Evolutionary conservation across 768 basidiomycete genomes (phyloP), one percentile per base, ranked within the genome.

Genomic region (Calocybe cyanea): DNA sequence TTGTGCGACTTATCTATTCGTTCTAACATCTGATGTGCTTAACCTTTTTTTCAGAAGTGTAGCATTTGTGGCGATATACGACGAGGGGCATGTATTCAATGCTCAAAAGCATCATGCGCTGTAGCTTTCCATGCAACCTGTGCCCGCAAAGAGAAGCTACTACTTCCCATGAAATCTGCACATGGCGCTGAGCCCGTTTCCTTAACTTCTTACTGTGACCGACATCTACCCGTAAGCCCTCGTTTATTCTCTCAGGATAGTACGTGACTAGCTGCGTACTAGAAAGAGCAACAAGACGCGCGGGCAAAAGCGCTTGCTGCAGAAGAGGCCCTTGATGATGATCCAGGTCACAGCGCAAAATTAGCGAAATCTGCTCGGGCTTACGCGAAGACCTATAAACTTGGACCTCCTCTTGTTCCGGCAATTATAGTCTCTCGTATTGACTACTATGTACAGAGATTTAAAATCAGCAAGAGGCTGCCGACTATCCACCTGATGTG

Each of bases 81-180:
- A 48, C 64, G 65, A 50, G 95, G 95, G 4, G 94, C 95, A 0
- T 97, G 95, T 63, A 95, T 99, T 35, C 96, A 98, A 63, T 99
- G 96, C 63, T 85, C 83, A 43, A 95, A 92, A 65, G 72, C 78
- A 1, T 85, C 82, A 1, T 98, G 96, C 67, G 93, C 90, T 63
- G 75, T 87, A 13, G 94, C 96, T 0, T 99, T 96, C 57, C 96
- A 99, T 61, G 78, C 87, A 1, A 94, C 95, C 0, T 99, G 96
- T 59, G 96, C 93, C 0, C 75, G 95, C 11, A 87, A 85, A 54
- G 81, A 88, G 56, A 92, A 87, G 55, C 61, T 94, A 2, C 63
- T 97, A 21, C 75, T 91, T 67, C 87, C 90, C 0, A 92, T 92
- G 90, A 92, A 92, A 60, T 80, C 79, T 23, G 74, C 81, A 0